These are phyloP conservation scores for Tothia fuscella DNA, from an alignment of 2,329 filamentous ascomycete species.

Conservation along the genomic window DNA sequence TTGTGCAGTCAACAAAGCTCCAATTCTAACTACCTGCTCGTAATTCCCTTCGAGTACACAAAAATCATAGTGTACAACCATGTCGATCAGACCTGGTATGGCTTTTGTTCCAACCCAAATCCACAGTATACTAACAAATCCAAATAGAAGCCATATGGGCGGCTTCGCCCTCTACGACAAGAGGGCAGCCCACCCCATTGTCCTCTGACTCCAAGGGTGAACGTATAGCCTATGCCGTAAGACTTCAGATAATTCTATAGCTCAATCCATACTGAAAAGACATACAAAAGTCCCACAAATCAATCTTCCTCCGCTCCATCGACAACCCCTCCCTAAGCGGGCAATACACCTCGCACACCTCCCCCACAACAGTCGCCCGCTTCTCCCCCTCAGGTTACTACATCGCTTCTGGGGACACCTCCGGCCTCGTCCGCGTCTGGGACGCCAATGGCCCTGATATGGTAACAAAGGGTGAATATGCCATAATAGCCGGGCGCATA, in stretches of 20 bases:
- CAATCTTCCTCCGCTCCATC: conserved; percentile 89
- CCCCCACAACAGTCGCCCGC: conserved; percentile 78
- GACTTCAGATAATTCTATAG: conserved; percentile 20
- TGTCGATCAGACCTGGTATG: conserved; percentile 10
- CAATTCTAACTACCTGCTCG: too few relatives aligned
- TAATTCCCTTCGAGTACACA: too few relatives aligned
- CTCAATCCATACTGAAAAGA: conserved; percentile 10
- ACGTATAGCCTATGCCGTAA: conserved; percentile 81
- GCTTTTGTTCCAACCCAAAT: too few relatives aligned
- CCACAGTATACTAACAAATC: background rate
- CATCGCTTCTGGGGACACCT: conserved; percentile 79
- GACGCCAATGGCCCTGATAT: conserved; percentile 74
- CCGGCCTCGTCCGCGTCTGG: conserved; percentile 82
- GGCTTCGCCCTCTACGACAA: conserved; percentile 67
- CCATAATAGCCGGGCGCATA: conserved; percentile 86
- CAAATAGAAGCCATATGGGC: conserved; percentile 61
- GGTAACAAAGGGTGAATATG: conserved; percentile 77
- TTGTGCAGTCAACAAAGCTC: too few relatives aligned
- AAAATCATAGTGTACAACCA: too few relatives aligned
- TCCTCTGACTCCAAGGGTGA: conserved; percentile 82
- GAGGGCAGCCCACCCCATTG: conserved; percentile 80
- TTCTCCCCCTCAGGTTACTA: conserved; percentile 94
- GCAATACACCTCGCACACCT: conserved; percentile 87
- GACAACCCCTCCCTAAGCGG: conserved; percentile 74
- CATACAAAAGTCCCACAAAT: conserved; percentile 68